Evolutionary conservation across 2,329 filamentous ascomycete genomes (phyloP).

Genomic region (Mariannaea sp.): DNA sequence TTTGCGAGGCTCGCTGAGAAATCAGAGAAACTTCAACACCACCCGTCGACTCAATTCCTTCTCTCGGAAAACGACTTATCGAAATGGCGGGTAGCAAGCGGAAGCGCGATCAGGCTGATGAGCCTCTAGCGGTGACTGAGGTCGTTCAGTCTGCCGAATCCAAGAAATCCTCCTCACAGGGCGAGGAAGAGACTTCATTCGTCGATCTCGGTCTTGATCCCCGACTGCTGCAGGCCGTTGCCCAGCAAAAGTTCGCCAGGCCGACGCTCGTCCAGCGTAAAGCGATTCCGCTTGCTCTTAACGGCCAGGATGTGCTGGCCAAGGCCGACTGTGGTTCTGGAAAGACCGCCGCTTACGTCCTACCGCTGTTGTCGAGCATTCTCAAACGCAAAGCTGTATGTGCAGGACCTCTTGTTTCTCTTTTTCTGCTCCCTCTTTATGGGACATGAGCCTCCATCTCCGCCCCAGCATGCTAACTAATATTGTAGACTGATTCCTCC

Average conservation of each 20-base stretch:
- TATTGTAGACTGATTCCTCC: conserved; percentile 51
- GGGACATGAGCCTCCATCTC: background rate
- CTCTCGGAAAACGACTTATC: conserved; percentile 9
- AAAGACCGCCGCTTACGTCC: conserved; percentile 94
- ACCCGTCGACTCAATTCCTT: conserved; percentile 4
- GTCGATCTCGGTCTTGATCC: conserved; percentile 79
- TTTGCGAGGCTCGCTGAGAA: conserved; percentile 28
- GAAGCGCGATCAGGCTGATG: conserved; percentile 62
- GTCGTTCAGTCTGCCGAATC: conserved; percentile 38
- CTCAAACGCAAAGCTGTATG: conserved; percentile 74
- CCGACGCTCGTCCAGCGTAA: conserved; percentile 89
- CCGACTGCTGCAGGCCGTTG: conserved; percentile 83
- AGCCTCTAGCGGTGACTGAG: conserved; percentile 44
- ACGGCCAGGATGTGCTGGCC: conserved; percentile 87
- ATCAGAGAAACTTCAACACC: conserved; percentile 28
- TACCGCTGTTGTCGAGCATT: conserved; percentile 86
- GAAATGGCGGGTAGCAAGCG: conserved; percentile 50
- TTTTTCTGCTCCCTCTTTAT: too few species aligned
- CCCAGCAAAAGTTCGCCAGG: conserved; percentile 79
- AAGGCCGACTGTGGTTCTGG: conserved; percentile 95
- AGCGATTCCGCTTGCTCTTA: conserved; percentile 84
- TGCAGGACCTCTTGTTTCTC: background rate
- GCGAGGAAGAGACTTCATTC: conserved; percentile 62
- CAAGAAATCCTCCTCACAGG: conserved; percentile 27
- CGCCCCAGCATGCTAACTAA: conserved; percentile 17